phyloP scores from a whole-genome alignment of 306 rosid species.

The Fragaria nilgerrensis region DNA sequence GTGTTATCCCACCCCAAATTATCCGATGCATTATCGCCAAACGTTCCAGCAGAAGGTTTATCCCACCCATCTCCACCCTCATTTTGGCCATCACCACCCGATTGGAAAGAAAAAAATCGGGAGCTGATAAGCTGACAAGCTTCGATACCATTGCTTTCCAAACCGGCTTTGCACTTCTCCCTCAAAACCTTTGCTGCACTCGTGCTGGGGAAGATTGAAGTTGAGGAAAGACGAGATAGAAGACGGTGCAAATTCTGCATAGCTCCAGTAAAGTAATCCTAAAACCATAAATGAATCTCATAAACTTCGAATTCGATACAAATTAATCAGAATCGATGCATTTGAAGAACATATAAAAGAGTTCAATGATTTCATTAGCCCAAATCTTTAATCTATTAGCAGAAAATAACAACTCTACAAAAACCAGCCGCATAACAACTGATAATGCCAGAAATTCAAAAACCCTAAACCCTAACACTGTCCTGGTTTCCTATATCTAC shows the following conservation, averaged over 20 bases:
- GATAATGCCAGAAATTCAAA: not conserved
- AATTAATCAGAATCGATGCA: not conserved
- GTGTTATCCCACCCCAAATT: conserved; percentile 43
- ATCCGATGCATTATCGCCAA: conserved; percentile 18
- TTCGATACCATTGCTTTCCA: conserved; percentile 16
- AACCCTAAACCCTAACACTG: not conserved
- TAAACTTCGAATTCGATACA: not conserved
- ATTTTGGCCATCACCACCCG: conserved; percentile 36
- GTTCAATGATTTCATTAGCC: not conserved
- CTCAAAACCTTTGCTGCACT: conserved; percentile 26
- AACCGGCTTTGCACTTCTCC: conserved; percentile 23
- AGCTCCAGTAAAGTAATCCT: not conserved
- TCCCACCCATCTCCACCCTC: conserved; percentile 37
- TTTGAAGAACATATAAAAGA: not conserved
- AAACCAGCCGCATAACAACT: not conserved
- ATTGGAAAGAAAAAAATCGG: conserved; percentile 34
- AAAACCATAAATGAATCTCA: not conserved
- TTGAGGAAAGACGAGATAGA: conserved; percentile 29
- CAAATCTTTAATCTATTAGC: not conserved
- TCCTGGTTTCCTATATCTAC: not conserved
- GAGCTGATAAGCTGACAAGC: conserved; percentile 13
- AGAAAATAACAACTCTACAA: not conserved
- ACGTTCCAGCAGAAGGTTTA: conserved; percentile 27
- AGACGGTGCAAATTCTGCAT: conserved; percentile 45
- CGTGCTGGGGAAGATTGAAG: conserved; percentile 25